These are phyloP conservation scores for Chaetoscypha palmicola DNA, from an alignment of 2,329 filamentous ascomycete species.

Conservation along the genomic window DNA sequence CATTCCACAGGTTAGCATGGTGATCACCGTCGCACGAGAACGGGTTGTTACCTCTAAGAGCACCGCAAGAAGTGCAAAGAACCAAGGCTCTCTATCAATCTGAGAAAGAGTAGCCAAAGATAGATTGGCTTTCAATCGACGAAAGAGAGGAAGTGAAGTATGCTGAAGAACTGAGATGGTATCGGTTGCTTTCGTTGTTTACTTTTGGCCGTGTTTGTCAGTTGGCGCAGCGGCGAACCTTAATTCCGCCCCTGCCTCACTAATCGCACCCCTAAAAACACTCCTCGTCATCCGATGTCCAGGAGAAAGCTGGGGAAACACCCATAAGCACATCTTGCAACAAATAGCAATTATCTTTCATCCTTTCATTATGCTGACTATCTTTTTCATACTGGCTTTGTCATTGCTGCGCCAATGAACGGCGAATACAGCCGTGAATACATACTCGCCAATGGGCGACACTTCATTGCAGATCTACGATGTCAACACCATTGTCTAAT, in stretches of 20 bases:
- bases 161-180: not conserved
- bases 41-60: slow-evolving; percentile 1
- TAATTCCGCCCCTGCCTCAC: not conserved
- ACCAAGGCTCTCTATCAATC: not conserved
- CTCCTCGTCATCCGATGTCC: not conserved
- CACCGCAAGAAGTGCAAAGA: not conserved
- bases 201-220: slow-evolving; percentile 4
- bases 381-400: slow-evolving; percentile 6
- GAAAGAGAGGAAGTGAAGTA: not conserved
- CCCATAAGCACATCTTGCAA: not conserved
- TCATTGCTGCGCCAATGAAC: slow-evolving; percentile 29
- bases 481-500: slow-evolving; percentile 52
- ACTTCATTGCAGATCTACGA: slow-evolving; percentile 20
- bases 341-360: not conserved
- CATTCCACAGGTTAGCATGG: slow-evolving; percentile 29
- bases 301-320: not conserved
- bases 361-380: slow-evolving; percentile 23
- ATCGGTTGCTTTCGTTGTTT: slow-evolving; percentile 4
- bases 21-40: slow-evolving; percentile 7
- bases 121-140: not conserved
- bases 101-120: not conserved
- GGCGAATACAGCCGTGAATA: slow-evolving; percentile 18
- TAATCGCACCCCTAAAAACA: not conserved
- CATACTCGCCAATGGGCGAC: slow-evolving; percentile 28
- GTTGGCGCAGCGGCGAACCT: slow-evolving; percentile 3